A percentile compares a stretch with the other conserved stretches of the same genome.
phyloP scores from a whole-genome alignment of 306 rosid genomes.

The Lathyrus sativus region DNA sequence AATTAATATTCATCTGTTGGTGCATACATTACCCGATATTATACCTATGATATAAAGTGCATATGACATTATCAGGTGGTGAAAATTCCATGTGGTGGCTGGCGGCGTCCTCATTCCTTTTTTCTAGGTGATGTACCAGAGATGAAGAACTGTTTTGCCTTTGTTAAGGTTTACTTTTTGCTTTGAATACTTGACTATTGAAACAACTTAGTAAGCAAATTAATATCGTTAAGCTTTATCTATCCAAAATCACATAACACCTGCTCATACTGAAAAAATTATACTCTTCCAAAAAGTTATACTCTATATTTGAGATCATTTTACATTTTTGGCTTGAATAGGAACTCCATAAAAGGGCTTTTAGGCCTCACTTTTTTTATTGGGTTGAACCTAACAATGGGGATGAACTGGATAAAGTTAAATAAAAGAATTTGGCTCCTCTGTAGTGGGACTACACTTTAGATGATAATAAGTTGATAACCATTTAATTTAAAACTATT shows the following conservation, averaged over 20 bases:
- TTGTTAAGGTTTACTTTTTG: constrained; percentile 69
- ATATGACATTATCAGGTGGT: constrained; percentile 57
- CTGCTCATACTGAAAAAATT: neutral
- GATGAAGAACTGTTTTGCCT: constrained; percentile 82
- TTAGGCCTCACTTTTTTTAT: constrained; percentile 10
- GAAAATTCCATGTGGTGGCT: constrained; percentile 91
- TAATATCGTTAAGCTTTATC: constrained; percentile 22
- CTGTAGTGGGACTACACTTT: neutral
- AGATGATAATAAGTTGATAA: neutral
- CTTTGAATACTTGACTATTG: constrained; percentile 23
- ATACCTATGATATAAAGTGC: constrained; percentile 34
- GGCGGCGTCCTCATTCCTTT: constrained; percentile 94
- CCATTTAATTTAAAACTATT: neutral
- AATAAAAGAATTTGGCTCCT: neutral
- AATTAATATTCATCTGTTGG: constrained; percentile 19
- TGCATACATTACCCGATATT: constrained; percentile 23
- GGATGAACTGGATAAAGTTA: constrained; percentile 3
- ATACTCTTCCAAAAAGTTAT: neutral
- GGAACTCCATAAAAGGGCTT: neutral
- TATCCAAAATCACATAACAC: constrained; percentile 19
- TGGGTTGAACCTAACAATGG: constrained; percentile 20
- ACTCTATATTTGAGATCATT: neutral
- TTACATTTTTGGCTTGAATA: neutral
- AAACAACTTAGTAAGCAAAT: constrained; percentile 17
- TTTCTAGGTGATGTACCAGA: constrained; percentile 89